Evolutionary conservation across 164 flowering plant species (phyloP).

Genomic region (Macadamia tetraphylla): DNA sequence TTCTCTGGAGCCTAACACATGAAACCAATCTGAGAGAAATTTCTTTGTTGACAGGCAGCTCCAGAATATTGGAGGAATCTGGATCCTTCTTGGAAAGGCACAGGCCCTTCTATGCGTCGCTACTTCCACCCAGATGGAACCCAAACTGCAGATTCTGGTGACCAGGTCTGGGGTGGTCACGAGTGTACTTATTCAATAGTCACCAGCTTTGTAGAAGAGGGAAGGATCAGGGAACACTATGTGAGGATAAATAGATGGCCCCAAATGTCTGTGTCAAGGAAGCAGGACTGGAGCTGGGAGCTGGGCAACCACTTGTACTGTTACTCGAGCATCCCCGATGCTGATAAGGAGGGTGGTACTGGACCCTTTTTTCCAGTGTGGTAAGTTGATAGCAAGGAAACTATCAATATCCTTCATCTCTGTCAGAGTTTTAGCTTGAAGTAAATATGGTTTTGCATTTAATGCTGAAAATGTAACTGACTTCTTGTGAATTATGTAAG

Average conservation of each 20-base stretch:
- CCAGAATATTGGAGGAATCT: constrained; percentile 76
- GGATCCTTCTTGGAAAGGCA: constrained; percentile 77
- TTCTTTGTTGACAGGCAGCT: constrained; percentile 37
- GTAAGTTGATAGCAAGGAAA: constrained; percentile 6
- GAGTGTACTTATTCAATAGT: constrained; percentile 57
- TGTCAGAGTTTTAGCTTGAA: too few species aligned
- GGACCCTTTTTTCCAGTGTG: constrained; percentile 42
- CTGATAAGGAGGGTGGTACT: constrained; percentile 22
- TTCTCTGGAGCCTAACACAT: background rate
- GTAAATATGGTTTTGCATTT: too few species aligned
- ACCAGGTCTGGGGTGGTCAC: constrained; percentile 84
- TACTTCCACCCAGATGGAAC: constrained; percentile 78
- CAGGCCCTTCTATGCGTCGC: constrained; percentile 57
- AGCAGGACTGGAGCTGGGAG: constrained; percentile 80
- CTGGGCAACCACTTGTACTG: constrained; percentile 51
- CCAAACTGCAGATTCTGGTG: constrained; percentile 60
- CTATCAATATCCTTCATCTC: too few species aligned
- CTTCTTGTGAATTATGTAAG: too few species aligned
- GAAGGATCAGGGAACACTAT: constrained; percentile 63
- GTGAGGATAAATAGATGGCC: constrained; percentile 87
- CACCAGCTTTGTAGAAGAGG: constrained; percentile 52
- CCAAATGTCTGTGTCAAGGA: constrained; percentile 43
- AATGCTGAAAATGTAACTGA: too few species aligned
- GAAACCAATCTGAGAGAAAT: constrained; percentile 1
- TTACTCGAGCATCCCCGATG: constrained; percentile 64